Evolutionary conservation across 495 filamentous ascomycete species (phyloP).

Genomic region (Terfezia claveryi): DNA sequence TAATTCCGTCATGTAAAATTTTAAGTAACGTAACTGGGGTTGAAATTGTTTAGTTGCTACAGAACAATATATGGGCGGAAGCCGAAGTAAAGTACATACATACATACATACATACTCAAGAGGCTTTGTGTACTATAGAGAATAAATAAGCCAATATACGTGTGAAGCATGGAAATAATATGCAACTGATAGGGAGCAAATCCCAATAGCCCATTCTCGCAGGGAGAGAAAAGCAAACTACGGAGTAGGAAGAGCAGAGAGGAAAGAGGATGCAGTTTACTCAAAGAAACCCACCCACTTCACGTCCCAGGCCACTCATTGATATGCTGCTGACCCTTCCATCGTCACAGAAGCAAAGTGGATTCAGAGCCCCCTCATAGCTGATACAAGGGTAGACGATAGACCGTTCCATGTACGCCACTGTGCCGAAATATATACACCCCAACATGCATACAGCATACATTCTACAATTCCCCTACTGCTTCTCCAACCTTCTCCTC

Average conservation of each 20-base stretch:
- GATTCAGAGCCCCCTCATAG: background rate
- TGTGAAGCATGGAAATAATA: background rate
- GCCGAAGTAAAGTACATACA: no score
- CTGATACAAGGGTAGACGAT: background rate
- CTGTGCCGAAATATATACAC: background rate
- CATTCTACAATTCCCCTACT: conserved; percentile 8
- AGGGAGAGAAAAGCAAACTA: background rate
- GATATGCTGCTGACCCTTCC: conserved; percentile 1
- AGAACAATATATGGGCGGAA: no score
- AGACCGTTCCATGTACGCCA: background rate
- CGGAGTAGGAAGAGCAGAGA: background rate
- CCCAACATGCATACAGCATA: background rate
- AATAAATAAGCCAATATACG: no score
- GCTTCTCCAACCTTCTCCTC: conserved; percentile 58
- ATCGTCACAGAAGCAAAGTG: background rate
- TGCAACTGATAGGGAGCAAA: background rate
- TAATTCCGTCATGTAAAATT: no score
- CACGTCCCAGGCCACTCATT: conserved; percentile 2
- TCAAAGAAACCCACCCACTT: conserved; percentile 7
- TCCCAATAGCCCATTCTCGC: background rate
- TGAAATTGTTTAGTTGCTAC: no score
- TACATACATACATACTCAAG: no score
- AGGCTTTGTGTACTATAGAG: no score
- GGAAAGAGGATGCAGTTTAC: conserved; percentile 3
- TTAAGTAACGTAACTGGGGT: no score